Evolutionary conservation across 352 stramenopile species (phyloP).

Genomic region (Phytophthora parvispora): DNA sequence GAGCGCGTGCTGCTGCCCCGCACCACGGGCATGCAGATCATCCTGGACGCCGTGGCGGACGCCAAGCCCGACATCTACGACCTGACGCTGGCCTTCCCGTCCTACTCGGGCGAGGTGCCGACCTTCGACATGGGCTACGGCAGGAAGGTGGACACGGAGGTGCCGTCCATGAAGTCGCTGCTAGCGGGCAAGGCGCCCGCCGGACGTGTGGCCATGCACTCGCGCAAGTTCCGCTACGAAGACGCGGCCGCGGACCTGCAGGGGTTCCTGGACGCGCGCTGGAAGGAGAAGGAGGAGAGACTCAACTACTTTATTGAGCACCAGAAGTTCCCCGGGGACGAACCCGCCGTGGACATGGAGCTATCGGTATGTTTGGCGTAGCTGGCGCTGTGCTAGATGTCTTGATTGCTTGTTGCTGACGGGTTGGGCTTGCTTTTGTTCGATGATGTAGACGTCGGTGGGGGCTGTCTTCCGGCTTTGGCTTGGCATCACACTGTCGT

Average conservation of each 20-base stretch:
- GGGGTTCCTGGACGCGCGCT: constrained; percentile 74
- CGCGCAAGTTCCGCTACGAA: constrained; percentile 70
- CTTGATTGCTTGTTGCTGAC: constrained; percentile 8
- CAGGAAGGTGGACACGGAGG: constrained; percentile 80
- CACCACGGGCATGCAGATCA: constrained; percentile 94
- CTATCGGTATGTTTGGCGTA: constrained; percentile 54
- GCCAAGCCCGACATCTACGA: constrained; percentile 95
- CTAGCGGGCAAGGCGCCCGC: constrained; percentile 63
- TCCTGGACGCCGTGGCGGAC: constrained; percentile 89
- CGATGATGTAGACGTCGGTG: constrained; percentile 61
- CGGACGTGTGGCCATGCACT: constrained; percentile 63
- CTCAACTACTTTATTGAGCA: constrained; percentile 84
- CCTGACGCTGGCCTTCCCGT: constrained; percentile 91
- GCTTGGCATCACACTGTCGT: constrained; percentile 72
- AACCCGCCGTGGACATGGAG: constrained; percentile 42
- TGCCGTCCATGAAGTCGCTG: constrained; percentile 88
- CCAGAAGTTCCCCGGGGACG: constrained; percentile 54
- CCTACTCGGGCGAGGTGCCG: constrained; percentile 88
- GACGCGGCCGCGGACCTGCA: constrained; percentile 64
- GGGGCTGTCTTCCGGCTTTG: constrained; percentile 78
- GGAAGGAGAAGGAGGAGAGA: constrained; percentile 81
- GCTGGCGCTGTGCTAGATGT: background rate
- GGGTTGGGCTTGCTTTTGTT: constrained; percentile 11
- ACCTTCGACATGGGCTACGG: constrained; percentile 92
- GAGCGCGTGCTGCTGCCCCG: constrained; percentile 93